Percentiles rank a stretch among this genome's conserved stretches.
These are phyloP conservation scores for Dactylellina sp. DNA, from an alignment of 2,329 filamentous ascomycete genomes.

Conservation along the genomic window DNA sequence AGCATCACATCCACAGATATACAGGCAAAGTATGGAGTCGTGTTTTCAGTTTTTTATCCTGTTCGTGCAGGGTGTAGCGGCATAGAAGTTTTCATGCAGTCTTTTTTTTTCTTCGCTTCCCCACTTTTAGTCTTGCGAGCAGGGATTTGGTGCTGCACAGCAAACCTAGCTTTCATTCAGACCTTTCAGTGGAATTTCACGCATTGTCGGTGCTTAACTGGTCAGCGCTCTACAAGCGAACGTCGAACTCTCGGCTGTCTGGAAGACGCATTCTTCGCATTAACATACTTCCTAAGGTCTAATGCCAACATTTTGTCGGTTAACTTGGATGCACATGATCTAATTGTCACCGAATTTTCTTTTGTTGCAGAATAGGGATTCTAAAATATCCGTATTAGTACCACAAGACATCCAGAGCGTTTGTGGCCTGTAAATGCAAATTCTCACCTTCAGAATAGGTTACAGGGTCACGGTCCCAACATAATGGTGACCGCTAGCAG, in stretches of 20 bases:
- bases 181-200: constrained; percentile 39
- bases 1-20: constrained; percentile 44
- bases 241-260: constrained; percentile 22
- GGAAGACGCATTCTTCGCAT: constrained; percentile 36
- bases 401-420: neutral
- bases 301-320: constrained; percentile 13
- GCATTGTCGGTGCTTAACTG: constrained; percentile 19
- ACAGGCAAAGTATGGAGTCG: constrained; percentile 27
- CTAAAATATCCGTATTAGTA: constrained; percentile 34
- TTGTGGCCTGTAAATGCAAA: constrained; percentile 2
- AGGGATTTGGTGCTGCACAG: constrained; percentile 24
- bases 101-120: constrained; percentile 56
- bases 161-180: constrained; percentile 9
- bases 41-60: constrained; percentile 41
- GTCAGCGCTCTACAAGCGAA: constrained; percentile 13
- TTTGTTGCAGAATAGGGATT: constrained; percentile 10
- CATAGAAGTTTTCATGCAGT: constrained; percentile 53
- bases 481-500: constrained; percentile 45
- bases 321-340: constrained; percentile 24
- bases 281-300: constrained; percentile 38
- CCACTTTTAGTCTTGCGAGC: constrained; percentile 41
- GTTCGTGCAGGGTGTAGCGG: constrained; percentile 35
- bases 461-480: constrained; percentile 52
- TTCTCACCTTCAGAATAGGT: constrained; percentile 39
- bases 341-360: constrained; percentile 24